phyloP scores from a whole-genome alignment of 768 basidiomycete species.

The Pseudohyphozyma bogoriensis region DNA sequence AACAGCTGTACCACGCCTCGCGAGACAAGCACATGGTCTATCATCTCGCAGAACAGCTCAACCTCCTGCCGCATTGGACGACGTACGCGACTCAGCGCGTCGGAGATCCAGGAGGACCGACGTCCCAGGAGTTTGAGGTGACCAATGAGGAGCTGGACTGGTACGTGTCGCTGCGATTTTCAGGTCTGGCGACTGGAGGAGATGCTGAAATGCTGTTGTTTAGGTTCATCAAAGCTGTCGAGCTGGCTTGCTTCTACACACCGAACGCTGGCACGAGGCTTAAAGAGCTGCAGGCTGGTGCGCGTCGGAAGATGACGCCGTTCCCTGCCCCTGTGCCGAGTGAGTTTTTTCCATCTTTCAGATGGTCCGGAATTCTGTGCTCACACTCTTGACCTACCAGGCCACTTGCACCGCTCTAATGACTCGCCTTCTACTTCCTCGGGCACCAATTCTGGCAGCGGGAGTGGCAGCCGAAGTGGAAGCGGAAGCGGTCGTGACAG shows the following conservation, averaged over 20 bases:
- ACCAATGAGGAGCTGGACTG: constrained; percentile 9
- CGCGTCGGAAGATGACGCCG: neutral
- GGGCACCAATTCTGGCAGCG: too few species aligned
- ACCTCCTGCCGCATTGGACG: constrained; percentile 10
- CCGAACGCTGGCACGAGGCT: neutral
- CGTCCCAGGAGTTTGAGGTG: neutral
- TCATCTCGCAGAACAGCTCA: constrained; percentile 6
- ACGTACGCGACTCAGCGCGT: neutral
- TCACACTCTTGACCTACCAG: neutral
- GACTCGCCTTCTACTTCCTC: too few species aligned
- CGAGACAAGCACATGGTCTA: constrained; percentile 3
- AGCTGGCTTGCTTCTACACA: constrained; percentile 6
- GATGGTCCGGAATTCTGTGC: too few species aligned
- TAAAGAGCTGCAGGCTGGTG: neutral
- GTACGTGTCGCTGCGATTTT: neutral
- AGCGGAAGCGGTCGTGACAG: too few species aligned
- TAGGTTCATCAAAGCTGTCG: constrained; percentile 9
- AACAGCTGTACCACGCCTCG: neutral
- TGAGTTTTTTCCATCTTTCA: too few species aligned
- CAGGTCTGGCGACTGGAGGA: neutral
- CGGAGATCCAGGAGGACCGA: constrained; percentile 1
- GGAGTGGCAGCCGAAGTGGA: too few species aligned
- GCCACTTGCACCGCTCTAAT: too few species aligned
- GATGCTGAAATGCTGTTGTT: neutral
- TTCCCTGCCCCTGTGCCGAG: too few species aligned